A percentile compares a stretch with the other conserved stretches of the same genome.
These are phyloP conservation scores for Saccharomycopsis lassenensis DNA, from an alignment of 805 yeast genomes.

Conservation along the genomic window DNA sequence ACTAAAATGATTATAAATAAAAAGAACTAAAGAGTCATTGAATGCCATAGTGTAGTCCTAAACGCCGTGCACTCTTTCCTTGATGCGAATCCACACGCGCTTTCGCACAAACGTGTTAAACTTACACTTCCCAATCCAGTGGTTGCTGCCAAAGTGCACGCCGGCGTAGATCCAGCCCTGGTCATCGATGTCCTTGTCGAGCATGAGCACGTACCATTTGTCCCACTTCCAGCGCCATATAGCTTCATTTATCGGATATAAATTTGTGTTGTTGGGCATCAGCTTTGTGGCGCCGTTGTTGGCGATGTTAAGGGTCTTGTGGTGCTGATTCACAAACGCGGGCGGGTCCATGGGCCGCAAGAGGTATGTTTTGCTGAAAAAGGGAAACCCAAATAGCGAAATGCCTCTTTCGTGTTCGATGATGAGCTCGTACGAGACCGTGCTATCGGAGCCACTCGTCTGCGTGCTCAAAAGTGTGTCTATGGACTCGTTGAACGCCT, in stretches of 20 bases:
- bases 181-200: constrained; percentile 53
- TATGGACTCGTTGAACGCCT: too few relatives aligned
- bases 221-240: constrained; percentile 61
- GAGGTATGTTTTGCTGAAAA: constrained; percentile 14
- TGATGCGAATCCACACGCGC: constrained; percentile 48
- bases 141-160: constrained; percentile 32
- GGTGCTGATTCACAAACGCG: constrained; percentile 9
- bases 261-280: constrained; percentile 11
- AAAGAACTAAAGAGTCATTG: too few relatives aligned
- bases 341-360: constrained; percentile 12
- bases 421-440: constrained; percentile 15
- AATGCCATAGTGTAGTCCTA: neutral
- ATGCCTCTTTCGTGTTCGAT: constrained; percentile 18
- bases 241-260: constrained; percentile 11
- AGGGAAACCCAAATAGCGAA: constrained; percentile 16
- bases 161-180: constrained; percentile 72
- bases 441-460: too few relatives aligned
- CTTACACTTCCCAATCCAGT: constrained; percentile 56
- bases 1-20: too few relatives aligned
- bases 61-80: constrained; percentile 2
- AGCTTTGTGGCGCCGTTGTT: constrained; percentile 8
- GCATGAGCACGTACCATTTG: constrained; percentile 66
- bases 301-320: constrained; percentile 6
- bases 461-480: too few relatives aligned
- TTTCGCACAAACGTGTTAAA: constrained; percentile 55